phyloP scores from a whole-genome alignment of 2,329 filamentous ascomycete genomes.

The Fusarium domesticum region DNA sequence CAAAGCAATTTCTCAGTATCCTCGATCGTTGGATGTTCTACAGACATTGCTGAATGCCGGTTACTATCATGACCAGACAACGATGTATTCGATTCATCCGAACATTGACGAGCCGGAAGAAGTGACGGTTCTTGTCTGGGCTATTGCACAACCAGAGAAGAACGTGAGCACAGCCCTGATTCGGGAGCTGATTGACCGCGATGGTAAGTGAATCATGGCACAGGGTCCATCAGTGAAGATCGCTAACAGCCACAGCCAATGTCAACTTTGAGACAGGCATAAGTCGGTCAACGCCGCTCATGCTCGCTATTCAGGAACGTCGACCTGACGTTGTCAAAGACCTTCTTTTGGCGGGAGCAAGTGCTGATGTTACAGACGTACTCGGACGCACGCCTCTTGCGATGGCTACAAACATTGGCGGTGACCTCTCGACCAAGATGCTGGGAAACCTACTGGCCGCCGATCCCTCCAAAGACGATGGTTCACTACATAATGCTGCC shows the following conservation, averaged over 20 bases:
- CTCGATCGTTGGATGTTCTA: conserved; percentile 52
- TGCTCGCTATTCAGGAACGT: conserved; percentile 55
- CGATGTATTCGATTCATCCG: conserved; percentile 41
- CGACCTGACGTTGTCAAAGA: conserved; percentile 56
- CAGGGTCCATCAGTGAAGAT: background rate
- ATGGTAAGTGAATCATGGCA: conserved; percentile 32
- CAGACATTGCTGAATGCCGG: conserved; percentile 54
- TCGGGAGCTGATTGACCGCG: conserved; percentile 51
- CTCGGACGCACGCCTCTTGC: conserved; percentile 58
- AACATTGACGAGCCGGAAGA: conserved; percentile 51
- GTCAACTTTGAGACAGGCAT: conserved; percentile 52
- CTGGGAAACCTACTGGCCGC: conserved; percentile 54
- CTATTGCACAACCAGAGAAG: conserved; percentile 61
- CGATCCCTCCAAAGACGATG: conserved; percentile 59
- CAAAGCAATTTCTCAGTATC: conserved; percentile 52
- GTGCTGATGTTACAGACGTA: conserved; percentile 56
- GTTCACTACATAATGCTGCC: conserved; percentile 64
- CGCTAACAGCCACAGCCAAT: conserved; percentile 42
- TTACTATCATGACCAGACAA: conserved; percentile 57
- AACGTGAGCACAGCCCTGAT: conserved; percentile 58
- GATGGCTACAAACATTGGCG: conserved; percentile 55
- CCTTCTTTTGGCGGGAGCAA: conserved; percentile 56
- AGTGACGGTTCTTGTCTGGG: conserved; percentile 58
- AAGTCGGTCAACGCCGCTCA: conserved; percentile 56
- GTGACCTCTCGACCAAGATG: conserved; percentile 51